phyloP scores from a whole-genome alignment of 768 basidiomycete species.

The Paxillus ammoniavirescens region DNA sequence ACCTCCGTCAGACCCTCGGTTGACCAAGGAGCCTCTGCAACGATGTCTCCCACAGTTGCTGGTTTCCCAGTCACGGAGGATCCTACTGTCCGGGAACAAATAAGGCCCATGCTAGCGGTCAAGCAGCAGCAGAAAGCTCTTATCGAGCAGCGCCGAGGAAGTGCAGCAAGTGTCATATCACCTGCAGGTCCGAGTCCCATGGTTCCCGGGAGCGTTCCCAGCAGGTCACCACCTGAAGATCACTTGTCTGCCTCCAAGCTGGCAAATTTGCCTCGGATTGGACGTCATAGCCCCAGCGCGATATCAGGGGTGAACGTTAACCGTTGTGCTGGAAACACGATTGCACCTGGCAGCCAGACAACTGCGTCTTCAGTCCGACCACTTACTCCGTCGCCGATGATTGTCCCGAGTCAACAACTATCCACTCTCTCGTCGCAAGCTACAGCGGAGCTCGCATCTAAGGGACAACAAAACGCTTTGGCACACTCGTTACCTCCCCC shows the following conservation, averaged over 20 bases:
- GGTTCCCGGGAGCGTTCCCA: conserved; percentile 23
- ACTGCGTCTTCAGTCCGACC: conserved; percentile 21
- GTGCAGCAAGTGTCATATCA: conserved; percentile 41
- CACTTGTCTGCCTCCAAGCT: conserved; percentile 29
- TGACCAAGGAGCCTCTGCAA: conserved; percentile 49
- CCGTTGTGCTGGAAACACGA: conserved; percentile 27
- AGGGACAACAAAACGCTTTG: conserved; percentile 18
- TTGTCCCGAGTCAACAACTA: conserved; percentile 23
- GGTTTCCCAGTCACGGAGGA: conserved; percentile 61
- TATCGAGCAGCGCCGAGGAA: conserved; percentile 68
- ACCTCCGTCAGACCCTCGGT: conserved; percentile 44
- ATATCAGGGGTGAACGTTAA: conserved; percentile 13
- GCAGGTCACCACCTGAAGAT: conserved; percentile 21
- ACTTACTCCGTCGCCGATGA: conserved; percentile 24
- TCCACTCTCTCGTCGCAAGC: conserved; percentile 15
- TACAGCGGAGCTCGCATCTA: conserved; percentile 20
- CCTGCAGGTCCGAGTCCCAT: conserved; percentile 27
- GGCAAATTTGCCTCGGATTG: conserved; percentile 22
- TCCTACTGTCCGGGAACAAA: conserved; percentile 55
- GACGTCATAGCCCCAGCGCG: conserved; percentile 40
- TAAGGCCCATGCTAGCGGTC: conserved; percentile 57
- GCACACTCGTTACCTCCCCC: conserved; percentile 57
- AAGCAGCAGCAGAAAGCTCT: conserved; percentile 74
- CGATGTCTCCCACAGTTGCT: conserved; percentile 68
- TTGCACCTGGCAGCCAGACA: conserved; percentile 23